phyloP scores from a whole-genome alignment of 1,284 basidiomycete genomes.

The Rhodotorula sp. region DNA sequence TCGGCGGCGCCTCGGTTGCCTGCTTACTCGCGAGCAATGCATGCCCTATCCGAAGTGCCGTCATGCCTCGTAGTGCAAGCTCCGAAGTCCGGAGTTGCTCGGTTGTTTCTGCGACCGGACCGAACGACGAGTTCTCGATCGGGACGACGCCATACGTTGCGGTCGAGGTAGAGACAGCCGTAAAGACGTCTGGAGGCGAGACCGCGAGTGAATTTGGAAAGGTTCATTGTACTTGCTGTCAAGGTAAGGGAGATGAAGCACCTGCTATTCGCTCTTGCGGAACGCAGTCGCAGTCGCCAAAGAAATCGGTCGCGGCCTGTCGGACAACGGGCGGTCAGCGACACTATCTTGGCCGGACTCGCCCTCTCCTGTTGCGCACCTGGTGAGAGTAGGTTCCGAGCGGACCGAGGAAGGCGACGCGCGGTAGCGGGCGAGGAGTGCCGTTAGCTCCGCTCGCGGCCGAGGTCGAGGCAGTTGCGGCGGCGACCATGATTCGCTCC shows the following conservation, averaged over 20 bases:
- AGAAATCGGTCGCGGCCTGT: conserved; percentile 38
- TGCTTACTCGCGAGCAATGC: conserved; percentile 27
- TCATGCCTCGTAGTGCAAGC: conserved; percentile 31
- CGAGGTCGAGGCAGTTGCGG: not conserved
- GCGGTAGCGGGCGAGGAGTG: conserved; percentile 5
- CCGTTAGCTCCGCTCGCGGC: not conserved
- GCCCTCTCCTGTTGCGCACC: conserved; percentile 9
- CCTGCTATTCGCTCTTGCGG: conserved; percentile 34
- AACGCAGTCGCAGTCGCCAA: conserved; percentile 18
- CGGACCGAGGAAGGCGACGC: conserved; percentile 43
- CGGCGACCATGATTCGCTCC: not conserved
- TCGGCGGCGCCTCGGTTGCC: conserved; percentile 2
- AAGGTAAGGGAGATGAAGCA: not conserved
- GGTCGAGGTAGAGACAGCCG: conserved; percentile 17
- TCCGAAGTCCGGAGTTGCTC: conserved; percentile 30
- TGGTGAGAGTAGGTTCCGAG: conserved; percentile 45
- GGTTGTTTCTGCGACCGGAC: conserved; percentile 40
- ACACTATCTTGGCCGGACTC: no score
- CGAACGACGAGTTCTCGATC: conserved; percentile 45
- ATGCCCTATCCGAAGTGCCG: conserved; percentile 40
- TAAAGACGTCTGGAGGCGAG: conserved; percentile 38
- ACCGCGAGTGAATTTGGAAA: not conserved
- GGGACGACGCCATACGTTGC: conserved; percentile 39
- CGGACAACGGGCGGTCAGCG: not conserved
- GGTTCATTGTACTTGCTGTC: not conserved